Conservation (phyloP, 2,329 filamentous ascomycete species). For the Pseudopithomyces maydicus region DNA sequence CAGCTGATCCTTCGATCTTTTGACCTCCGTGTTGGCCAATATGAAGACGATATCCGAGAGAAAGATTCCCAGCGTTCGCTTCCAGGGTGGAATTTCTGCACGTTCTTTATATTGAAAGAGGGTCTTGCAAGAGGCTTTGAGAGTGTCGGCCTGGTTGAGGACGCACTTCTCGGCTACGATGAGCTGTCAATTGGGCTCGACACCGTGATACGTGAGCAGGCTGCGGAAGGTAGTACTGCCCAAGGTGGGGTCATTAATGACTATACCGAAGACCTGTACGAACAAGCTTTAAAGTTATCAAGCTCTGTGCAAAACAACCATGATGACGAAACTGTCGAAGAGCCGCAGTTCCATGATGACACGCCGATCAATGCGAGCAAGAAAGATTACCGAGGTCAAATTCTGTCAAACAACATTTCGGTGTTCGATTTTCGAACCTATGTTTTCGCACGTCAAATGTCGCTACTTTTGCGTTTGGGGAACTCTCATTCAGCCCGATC, state of each 20-base stretch:
- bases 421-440: constrained; percentile 95
- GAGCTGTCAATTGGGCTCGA: constrained; percentile 90
- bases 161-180: constrained; percentile 92
- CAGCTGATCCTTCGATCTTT: constrained; percentile 86
- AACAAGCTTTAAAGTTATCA: constrained; percentile 41
- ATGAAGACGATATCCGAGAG: constrained; percentile 96
- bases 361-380: constrained; percentile 48
- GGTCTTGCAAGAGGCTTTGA: constrained; percentile 92
- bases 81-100: constrained; percentile 99
- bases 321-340: constrained; percentile 13
- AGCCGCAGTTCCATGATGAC: constrained; percentile 33
- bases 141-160: constrained; percentile 92
- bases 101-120: constrained; percentile 97
- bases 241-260: constrained; percentile 74
- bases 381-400: constrained; percentile 89
- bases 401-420: constrained; percentile 92
- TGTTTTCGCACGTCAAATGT: constrained; percentile 87
- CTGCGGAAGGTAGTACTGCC: constrained; percentile 62
- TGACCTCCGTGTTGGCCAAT: constrained; percentile 86
- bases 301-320: constrained; percentile 25
- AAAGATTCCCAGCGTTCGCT: constrained; percentile 85
- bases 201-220: constrained; percentile 76
- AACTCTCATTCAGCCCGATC: constrained; percentile 59
- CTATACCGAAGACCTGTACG: constrained; percentile 75
- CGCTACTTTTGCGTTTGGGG: constrained; percentile 80